A percentile compares a stretch with the other conserved stretches of the same genome.
These are phyloP conservation scores for Plantago lanceolata DNA, from an alignment of 305 asterid species.

Conservation along the genomic window DNA sequence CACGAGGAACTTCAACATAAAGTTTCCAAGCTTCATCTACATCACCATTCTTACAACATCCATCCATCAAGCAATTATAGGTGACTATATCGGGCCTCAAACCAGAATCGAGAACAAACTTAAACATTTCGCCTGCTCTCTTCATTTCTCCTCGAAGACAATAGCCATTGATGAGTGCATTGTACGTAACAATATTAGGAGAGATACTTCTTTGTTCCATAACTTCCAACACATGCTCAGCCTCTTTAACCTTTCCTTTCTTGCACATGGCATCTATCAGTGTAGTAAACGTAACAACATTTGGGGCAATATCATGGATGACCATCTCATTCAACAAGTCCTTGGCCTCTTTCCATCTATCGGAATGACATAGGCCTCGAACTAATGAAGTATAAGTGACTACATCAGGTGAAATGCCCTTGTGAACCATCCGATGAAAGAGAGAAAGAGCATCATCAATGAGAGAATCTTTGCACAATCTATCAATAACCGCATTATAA, in stretches of 20 bases:
- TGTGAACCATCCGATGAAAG: not conserved
- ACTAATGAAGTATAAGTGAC: too few relatives aligned
- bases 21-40: not conserved
- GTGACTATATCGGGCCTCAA: too few relatives aligned
- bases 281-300: not conserved
- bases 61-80: not conserved
- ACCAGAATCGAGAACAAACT: not conserved
- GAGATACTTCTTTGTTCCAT: not conserved
- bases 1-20: not conserved
- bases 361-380: too few relatives aligned
- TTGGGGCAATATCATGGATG: not conserved
- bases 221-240: not conserved
- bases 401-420: not conserved
- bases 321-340: not conserved
- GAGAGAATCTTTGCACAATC: not conserved
- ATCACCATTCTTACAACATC: not conserved
- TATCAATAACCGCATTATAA: not conserved
- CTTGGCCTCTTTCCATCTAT: too few relatives aligned
- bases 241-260: not conserved
- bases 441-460: not conserved
- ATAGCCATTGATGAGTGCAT: too few relatives aligned
- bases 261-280: not conserved
- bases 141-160: conserved; percentile 3
- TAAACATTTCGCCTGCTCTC: not conserved
- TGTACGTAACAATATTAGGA: not conserved